phyloP scores from a whole-genome alignment of 225 moss, liverwort and hornwort genomes.

The Ulota crispa region DNA sequence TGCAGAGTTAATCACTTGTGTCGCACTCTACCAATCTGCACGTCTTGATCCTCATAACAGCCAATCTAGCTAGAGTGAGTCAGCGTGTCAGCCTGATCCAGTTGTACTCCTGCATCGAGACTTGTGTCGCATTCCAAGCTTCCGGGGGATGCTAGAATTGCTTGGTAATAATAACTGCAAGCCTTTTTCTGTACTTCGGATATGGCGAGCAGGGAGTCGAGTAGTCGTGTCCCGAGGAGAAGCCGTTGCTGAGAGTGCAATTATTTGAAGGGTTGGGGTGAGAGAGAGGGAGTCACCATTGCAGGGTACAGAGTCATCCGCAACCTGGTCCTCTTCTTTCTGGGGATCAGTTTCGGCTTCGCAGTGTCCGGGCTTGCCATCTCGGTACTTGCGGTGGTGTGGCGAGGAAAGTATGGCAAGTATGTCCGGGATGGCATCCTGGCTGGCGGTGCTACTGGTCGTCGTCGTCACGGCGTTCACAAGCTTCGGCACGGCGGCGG shows the following conservation, averaged over 20 bases:
- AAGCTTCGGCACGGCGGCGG: constrained; percentile 1
- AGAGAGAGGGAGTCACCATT: constrained; percentile 10
- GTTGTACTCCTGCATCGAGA: neutral
- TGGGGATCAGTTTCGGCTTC: constrained; percentile 31
- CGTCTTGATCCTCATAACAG: neutral
- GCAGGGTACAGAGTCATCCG: constrained; percentile 9
- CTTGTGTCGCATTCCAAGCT: neutral
- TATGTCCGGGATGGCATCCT: neutral
- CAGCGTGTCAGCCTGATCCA: neutral
- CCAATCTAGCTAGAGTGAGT: neutral
- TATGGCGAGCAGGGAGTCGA: neutral
- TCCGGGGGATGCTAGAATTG: neutral
- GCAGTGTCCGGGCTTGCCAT: constrained; percentile 19
- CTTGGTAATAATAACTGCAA: neutral
- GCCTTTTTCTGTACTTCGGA: neutral
- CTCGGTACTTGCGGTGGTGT: constrained; percentile 4
- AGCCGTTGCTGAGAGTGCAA: neutral
- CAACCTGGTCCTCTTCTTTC: constrained; percentile 24
- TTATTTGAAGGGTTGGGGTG: neutral
- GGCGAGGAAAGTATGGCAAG: constrained; percentile 10
- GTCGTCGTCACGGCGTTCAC: neutral
- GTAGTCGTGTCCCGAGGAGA: neutral
- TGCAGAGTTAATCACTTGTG: neutral
- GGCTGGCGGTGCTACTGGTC: constrained; percentile 1
- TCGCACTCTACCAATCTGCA: neutral